Evolutionary conservation across 2,329 filamentous ascomycete genomes (phyloP).

Genomic region (Whalleya microplaca): DNA sequence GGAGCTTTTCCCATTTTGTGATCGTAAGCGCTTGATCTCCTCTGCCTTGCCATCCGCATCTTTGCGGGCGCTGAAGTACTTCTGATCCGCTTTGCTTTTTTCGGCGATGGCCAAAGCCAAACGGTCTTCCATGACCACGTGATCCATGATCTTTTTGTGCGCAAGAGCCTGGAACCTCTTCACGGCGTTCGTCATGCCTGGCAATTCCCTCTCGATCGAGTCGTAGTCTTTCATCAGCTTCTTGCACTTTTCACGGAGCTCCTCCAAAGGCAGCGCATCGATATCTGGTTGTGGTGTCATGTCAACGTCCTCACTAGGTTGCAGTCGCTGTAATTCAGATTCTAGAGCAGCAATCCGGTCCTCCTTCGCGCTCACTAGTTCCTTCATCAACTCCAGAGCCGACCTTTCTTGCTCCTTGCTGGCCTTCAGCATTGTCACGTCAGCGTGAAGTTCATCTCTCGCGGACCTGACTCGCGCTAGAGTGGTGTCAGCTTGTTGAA

Average conservation of each 20-base stretch:
- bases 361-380: conserved; percentile 78
- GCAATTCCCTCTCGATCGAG: conserved; percentile 84
- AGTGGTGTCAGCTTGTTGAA: conserved; percentile 81
- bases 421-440: conserved; percentile 78
- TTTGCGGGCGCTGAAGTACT: conserved; percentile 96
- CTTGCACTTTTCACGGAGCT: conserved; percentile 73
- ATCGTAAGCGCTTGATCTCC: conserved; percentile 77
- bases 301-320: conserved; percentile 50
- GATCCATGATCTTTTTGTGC: conserved; percentile 83
- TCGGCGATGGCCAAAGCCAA: conserved; percentile 76
- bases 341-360: conserved; percentile 82
- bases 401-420: conserved; percentile 75
- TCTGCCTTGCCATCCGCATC: conserved; percentile 83
- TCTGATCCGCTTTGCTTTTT: conserved; percentile 96
- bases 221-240: conserved; percentile 80
- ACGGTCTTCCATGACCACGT: conserved; percentile 76
- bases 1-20: conserved; percentile 86
- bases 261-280: conserved; percentile 67
- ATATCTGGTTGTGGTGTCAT: conserved; percentile 53
- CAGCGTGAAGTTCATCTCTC: conserved; percentile 83
- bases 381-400: conserved; percentile 74
- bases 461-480: conserved; percentile 81
- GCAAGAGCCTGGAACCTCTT: conserved; percentile 85
- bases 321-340: conserved; percentile 76
- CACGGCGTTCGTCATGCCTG: conserved; percentile 88